phyloP scores from a whole-genome alignment of 2,329 filamentous ascomycete genomes.

The Aspergillus terreus region DNA sequence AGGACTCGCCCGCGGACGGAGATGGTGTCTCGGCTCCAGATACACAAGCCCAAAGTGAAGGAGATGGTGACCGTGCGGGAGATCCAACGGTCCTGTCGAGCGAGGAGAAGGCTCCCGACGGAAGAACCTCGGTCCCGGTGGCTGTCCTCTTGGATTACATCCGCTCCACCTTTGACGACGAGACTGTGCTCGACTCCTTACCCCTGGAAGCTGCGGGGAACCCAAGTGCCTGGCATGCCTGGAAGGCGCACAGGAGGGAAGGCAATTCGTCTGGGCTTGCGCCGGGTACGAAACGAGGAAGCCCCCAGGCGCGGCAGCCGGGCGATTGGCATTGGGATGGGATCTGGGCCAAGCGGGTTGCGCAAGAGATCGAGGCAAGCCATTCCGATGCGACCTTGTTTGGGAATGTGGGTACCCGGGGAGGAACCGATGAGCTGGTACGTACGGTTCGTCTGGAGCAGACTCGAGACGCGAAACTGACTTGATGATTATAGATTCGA shows the following conservation, averaged over 20 bases:
- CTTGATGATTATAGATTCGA: conserved; percentile 33
- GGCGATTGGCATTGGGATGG: conserved; percentile 98
- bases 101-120: conserved; percentile 15
- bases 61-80: conserved; percentile 3
- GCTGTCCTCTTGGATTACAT: conserved; percentile 76
- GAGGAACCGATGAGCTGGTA: conserved; percentile 67
- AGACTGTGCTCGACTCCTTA: conserved; percentile 70
- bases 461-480: conserved; percentile 6
- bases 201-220: conserved; percentile 82
- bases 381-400: conserved; percentile 76
- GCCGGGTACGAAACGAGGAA: conserved; percentile 41
- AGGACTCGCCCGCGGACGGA: background rate
- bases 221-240: conserved; percentile 89
- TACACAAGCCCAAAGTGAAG: conserved; percentile 1
- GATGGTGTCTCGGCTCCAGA: conserved; percentile 4
- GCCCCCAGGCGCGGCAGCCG: conserved; percentile 53
- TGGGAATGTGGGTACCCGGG: conserved; percentile 53
- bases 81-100: conserved; percentile 4
- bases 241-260: conserved; percentile 66
- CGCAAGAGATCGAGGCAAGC: conserved; percentile 71
- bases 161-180: conserved; percentile 74
- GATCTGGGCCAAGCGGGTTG: conserved; percentile 88
- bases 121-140: conserved; percentile 49
- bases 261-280: conserved; percentile 8
- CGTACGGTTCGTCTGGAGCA: background rate